These are phyloP conservation scores for Entomortierella lignicola DNA, from an alignment of 192 early-diverging fungal species.

Conservation along the genomic window DNA sequence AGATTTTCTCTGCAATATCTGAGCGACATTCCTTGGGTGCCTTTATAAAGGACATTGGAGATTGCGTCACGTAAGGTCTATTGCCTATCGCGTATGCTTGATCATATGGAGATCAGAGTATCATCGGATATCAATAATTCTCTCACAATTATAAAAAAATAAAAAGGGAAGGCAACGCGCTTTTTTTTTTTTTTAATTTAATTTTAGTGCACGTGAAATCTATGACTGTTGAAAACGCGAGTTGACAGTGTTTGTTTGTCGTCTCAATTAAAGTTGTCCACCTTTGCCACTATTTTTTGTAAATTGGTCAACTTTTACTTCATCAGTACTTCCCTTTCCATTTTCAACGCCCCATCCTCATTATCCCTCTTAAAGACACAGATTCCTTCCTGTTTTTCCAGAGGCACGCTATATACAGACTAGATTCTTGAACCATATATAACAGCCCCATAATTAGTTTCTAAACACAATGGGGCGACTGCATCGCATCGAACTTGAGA, in stretches of 20 bases:
- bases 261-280: neutral
- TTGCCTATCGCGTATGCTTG: neutral
- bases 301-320: neutral
- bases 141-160: too few relatives aligned
- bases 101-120: too few relatives aligned
- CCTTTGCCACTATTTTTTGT: conserved; percentile 24
- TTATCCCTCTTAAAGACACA: too few relatives aligned
- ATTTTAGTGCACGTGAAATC: too few relatives aligned
- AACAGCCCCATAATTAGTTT: neutral
- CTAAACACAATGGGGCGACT: conserved; percentile 77
- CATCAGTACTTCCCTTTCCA: neutral
- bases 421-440: neutral
- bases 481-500: conserved; percentile 89
- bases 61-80: conserved; percentile 1
- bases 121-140: too few relatives aligned
- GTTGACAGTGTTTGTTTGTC: conserved; percentile 6
- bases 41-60: conserved; percentile 18
- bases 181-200: too few relatives aligned
- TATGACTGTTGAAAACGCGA: neutral
- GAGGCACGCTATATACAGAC: too few relatives aligned
- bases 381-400: too few relatives aligned
- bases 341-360: neutral
- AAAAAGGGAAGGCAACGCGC: too few relatives aligned
- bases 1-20: conserved; percentile 31
- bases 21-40: conserved; percentile 8